These are phyloP conservation scores for Pulicaria dysenterica DNA, from an alignment of 129 eudicot species.

Conservation along the genomic window DNA sequence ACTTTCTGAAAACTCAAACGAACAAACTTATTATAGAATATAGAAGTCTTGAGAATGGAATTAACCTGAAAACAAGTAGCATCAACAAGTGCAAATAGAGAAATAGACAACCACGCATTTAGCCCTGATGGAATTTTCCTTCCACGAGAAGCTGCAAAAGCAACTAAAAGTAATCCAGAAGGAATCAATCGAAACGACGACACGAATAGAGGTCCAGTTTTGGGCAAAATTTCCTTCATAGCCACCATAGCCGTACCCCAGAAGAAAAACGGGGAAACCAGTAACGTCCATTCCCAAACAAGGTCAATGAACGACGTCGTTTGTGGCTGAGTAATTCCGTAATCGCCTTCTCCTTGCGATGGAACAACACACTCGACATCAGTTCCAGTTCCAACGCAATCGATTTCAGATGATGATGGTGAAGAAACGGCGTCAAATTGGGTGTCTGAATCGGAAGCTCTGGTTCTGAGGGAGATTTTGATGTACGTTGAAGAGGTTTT, in stretches of 20 bases:
- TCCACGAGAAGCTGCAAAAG: slow-evolving; percentile 71
- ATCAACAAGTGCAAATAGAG: slow-evolving; percentile 80
- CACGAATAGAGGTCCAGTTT: slow-evolving; percentile 79
- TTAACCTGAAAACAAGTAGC: slow-evolving; percentile 92
- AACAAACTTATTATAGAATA: not conserved
- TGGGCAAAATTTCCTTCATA: slow-evolving; percentile 94
- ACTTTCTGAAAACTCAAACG: not conserved
- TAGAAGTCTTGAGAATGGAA: not conserved
- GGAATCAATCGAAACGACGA: slow-evolving; percentile 86
- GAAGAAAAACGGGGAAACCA: slow-evolving; percentile 94
- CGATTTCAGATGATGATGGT: slow-evolving; percentile 45
- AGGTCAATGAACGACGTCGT: slow-evolving; percentile 31
- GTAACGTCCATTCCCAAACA: slow-evolving; percentile 66
- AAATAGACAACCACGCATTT: slow-evolving; percentile 81
- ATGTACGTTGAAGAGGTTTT: slow-evolving; percentile 2
- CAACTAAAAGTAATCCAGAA: slow-evolving; percentile 71
- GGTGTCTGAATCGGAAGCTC: slow-evolving; percentile 36
- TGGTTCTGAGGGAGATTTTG: slow-evolving; percentile 31
- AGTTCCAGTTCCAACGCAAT: slow-evolving; percentile 73
- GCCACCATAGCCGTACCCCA: slow-evolving; percentile 99
- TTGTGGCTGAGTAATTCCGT: slow-evolving; percentile 8
- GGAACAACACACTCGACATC: slow-evolving; percentile 65
- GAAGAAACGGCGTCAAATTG: slow-evolving; percentile 23
- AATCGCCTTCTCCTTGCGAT: slow-evolving; percentile 28
- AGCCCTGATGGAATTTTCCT: slow-evolving; percentile 68